Percentiles rank a stretch among this genome's conserved stretches.
Evolutionary conservation across 106 monocot species (phyloP).

Genomic region (Apostasia ramifera): DNA sequence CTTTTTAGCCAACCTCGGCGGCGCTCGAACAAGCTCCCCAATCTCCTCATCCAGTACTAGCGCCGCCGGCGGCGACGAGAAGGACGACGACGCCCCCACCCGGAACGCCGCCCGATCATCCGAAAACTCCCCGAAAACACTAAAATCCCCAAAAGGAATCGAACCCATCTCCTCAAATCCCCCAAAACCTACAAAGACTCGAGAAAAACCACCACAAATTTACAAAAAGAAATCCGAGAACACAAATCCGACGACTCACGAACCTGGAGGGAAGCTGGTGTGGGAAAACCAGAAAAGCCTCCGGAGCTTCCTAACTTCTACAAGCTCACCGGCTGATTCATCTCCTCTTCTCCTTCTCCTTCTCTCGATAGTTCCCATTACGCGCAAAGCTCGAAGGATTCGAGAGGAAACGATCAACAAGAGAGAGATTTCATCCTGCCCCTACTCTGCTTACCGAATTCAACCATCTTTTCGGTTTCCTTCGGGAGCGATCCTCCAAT

Average conservation of each 20-base stretch:
- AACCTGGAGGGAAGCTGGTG: conserved; percentile 20
- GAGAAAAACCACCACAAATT: not conserved
- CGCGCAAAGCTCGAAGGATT: not conserved
- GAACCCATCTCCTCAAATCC: conserved; percentile 15
- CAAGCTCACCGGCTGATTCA: conserved; percentile 3
- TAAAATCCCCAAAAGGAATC: conserved; percentile 17
- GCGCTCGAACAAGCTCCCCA: conserved; percentile 17
- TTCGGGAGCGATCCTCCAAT: not conserved
- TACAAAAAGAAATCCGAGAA: not conserved
- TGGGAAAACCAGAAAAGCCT: conserved; percentile 23
- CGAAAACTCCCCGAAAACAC: conserved; percentile 6
- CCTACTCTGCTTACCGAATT: conserved; percentile 14
- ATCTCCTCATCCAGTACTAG: conserved; percentile 23
- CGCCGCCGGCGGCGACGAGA: not conserved
- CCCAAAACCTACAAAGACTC: not conserved
- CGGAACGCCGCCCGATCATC: conserved; percentile 1
- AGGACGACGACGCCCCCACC: not conserved
- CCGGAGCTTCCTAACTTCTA: conserved; percentile 9
- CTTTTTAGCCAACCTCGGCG: conserved; percentile 6
- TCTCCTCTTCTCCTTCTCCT: conserved; percentile 4
- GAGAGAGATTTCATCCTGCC: conserved; percentile 11
- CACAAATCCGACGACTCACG: not conserved
- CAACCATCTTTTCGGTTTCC: conserved; percentile 12
- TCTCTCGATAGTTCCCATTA: conserved; percentile 5
- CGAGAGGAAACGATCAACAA: not conserved